Evolutionary conservation across 2,329 filamentous ascomycete species (phyloP).

Genomic region (Xylariaceae sp.): DNA sequence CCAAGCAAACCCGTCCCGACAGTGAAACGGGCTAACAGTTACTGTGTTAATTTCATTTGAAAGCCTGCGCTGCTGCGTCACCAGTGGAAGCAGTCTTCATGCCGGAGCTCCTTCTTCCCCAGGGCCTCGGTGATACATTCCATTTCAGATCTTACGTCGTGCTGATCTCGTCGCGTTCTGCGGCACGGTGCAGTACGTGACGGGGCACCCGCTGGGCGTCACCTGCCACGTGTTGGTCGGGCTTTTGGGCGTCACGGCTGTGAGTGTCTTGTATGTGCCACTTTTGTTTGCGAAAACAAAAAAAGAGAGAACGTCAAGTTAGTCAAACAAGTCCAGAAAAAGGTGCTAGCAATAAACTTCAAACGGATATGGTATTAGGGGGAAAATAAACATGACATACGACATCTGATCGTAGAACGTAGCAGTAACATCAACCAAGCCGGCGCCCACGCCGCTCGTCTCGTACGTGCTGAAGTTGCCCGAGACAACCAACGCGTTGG

Average conservation of each 20-base stretch:
- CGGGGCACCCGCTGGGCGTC: slow-evolving; percentile 9
- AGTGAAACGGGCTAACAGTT: too few species aligned
- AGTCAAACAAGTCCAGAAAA: too few species aligned
- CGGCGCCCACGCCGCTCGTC: slow-evolving; percentile 18
- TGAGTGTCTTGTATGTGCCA: slow-evolving; percentile 7
- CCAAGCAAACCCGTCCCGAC: too few species aligned
- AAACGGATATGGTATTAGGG: neutral
- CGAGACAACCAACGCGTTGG: neutral
- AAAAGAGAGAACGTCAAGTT: too few species aligned
- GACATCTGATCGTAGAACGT: slow-evolving; percentile 12
- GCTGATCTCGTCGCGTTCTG: slow-evolving; percentile 2
- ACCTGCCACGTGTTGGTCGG: slow-evolving; percentile 14
- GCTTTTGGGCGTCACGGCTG: slow-evolving; percentile 11
- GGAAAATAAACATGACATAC: slow-evolving; percentile 5
- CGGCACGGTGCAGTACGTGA: slow-evolving; percentile 5
- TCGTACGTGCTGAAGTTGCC: slow-evolving; percentile 21
- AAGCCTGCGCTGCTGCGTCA: too few species aligned
- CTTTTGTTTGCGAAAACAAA: slow-evolving; percentile 1
- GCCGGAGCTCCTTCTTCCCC: too few species aligned
- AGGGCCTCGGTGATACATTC: too few species aligned
- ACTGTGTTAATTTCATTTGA: too few species aligned
- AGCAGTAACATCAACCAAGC: slow-evolving; percentile 12
- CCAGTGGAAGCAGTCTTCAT: too few species aligned
- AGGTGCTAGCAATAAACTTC: neutral
- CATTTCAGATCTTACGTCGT: slow-evolving; percentile 1